Conservation (phyloP, 1,284 basidiomycete genomes). For the Apiotrichum domesticum region DNA sequence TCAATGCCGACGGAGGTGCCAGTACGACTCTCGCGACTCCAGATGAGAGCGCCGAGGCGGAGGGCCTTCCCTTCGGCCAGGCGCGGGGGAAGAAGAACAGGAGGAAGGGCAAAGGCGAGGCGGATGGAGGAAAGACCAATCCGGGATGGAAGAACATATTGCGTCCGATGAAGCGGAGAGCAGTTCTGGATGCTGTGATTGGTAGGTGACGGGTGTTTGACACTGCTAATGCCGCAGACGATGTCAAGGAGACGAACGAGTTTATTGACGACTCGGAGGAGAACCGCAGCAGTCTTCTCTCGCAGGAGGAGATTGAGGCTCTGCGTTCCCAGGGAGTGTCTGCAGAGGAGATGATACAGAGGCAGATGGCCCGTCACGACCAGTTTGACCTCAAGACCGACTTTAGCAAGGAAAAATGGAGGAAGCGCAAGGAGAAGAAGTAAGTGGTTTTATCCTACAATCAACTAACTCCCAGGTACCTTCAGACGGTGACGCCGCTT, state of each 20-base stretch:
- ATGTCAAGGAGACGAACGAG: slow-evolving; percentile 44
- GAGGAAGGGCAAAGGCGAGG: slow-evolving; percentile 24
- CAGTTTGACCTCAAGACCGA: slow-evolving; percentile 89
- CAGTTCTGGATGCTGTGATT: slow-evolving; percentile 37
- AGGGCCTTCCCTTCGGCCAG: slow-evolving; percentile 23
- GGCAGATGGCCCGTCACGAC: slow-evolving; percentile 83
- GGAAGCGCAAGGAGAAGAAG: slow-evolving; percentile 91
- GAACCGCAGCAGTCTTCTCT: slow-evolving; percentile 58
- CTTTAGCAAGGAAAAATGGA: slow-evolving; percentile 95
- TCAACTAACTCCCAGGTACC: slow-evolving; percentile 57
- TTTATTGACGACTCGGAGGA: slow-evolving; percentile 56
- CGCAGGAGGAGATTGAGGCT: slow-evolving; percentile 69
- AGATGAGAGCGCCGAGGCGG: slow-evolving; percentile 3
- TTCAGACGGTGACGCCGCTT: slow-evolving; percentile 79
- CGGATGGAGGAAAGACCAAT: slow-evolving; percentile 15
- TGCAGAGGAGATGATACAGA: slow-evolving; percentile 79
- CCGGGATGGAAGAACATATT: slow-evolving; percentile 37
- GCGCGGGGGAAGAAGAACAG: slow-evolving; percentile 29
- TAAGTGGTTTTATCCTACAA: slow-evolving; percentile 43
- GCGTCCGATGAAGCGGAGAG: slow-evolving; percentile 28
- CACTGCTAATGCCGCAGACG: slow-evolving; percentile 26
- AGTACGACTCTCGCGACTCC: slow-evolving; percentile 4
- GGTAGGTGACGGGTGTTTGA: slow-evolving; percentile 21
- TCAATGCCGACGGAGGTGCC: slow-evolving; percentile 14
- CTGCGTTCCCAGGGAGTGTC: slow-evolving; percentile 49